Conservation (phyloP, 331 rosid species). For the Saraca asoca region DNA sequence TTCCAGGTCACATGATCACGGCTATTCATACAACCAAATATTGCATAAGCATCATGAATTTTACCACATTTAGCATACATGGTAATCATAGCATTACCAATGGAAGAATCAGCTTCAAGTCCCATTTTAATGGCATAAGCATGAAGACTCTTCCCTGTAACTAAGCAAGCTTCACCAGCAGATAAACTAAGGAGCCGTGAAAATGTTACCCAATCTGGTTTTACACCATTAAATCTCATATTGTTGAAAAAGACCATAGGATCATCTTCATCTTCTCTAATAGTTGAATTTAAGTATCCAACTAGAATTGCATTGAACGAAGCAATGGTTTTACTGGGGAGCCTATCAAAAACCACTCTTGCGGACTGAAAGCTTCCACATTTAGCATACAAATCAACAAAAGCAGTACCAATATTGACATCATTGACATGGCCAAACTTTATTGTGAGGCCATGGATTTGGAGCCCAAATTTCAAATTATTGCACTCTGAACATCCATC, state of each 20-base stretch:
- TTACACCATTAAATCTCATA: slow-evolving; percentile 39
- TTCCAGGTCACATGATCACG: slow-evolving; percentile 48
- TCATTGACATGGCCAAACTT: slow-evolving; percentile 45
- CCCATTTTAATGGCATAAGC: slow-evolving; percentile 47
- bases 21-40: slow-evolving; percentile 34
- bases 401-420: slow-evolving; percentile 39
- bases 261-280: slow-evolving; percentile 40
- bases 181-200: slow-evolving; percentile 49
- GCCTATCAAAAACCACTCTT: slow-evolving; percentile 37
- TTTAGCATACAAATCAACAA: slow-evolving; percentile 50
- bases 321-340: slow-evolving; percentile 43
- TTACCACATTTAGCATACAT: slow-evolving; percentile 61
- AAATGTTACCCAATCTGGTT: slow-evolving; percentile 44
- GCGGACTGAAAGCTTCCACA: slow-evolving; percentile 47
- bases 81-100: slow-evolving; percentile 49
- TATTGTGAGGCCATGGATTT: slow-evolving; percentile 41
- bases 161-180: slow-evolving; percentile 50
- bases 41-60: slow-evolving; percentile 45
- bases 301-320: slow-evolving; percentile 50
- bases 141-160: slow-evolving; percentile 53
- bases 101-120: slow-evolving; percentile 41
- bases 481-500: slow-evolving; percentile 55
- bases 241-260: slow-evolving; percentile 42
- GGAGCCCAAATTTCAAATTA: slow-evolving; percentile 44
- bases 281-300: slow-evolving; percentile 45